Percentiles rank a stretch among this genome's conserved stretches.
phyloP scores from a whole-genome alignment of 1,139 yeast genomes.

The Meyerozyma guilliermondii region DNA sequence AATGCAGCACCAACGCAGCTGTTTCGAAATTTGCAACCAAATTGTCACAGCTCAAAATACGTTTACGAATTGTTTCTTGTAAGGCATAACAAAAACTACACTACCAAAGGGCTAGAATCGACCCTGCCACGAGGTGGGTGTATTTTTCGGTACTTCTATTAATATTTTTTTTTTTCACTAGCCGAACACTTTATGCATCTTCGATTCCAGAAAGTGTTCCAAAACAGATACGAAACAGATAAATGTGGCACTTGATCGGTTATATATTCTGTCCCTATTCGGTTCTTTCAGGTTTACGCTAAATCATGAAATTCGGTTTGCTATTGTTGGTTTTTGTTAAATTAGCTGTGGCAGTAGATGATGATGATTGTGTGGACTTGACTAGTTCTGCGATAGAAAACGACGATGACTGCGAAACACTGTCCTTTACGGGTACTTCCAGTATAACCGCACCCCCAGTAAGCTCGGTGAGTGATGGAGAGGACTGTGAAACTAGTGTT shows the following conservation, averaged over 20 bases:
- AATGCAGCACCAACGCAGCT: not conserved
- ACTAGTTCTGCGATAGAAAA: too few species aligned
- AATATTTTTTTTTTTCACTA: too few species aligned
- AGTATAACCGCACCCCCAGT: not conserved
- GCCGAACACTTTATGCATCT: too few species aligned
- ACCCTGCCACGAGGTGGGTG: too few species aligned
- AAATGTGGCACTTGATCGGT: not conserved
- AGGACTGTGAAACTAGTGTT: not conserved
- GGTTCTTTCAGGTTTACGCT: too few species aligned
- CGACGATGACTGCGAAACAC: not conserved
- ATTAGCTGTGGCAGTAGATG: not conserved
- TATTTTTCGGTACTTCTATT: too few species aligned
- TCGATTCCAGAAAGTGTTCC: too few species aligned
- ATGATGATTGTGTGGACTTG: not conserved
- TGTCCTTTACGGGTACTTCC: not conserved
- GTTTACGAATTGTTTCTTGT: too few species aligned
- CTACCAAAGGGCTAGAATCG: too few species aligned
- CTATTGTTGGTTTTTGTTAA: not conserved
- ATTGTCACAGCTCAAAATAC: not conserved
- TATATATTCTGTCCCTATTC: not conserved
- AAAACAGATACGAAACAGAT: not conserved
- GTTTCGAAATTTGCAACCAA: not conserved
- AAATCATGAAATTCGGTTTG: not conserved
- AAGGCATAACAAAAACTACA: too few species aligned
- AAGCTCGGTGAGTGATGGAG: not conserved